Evolutionary conservation across 208 protist species (phyloP), one percentile per base, ranked within the genome.

Genomic region (Leptomonas pyrrhocoris): DNA sequence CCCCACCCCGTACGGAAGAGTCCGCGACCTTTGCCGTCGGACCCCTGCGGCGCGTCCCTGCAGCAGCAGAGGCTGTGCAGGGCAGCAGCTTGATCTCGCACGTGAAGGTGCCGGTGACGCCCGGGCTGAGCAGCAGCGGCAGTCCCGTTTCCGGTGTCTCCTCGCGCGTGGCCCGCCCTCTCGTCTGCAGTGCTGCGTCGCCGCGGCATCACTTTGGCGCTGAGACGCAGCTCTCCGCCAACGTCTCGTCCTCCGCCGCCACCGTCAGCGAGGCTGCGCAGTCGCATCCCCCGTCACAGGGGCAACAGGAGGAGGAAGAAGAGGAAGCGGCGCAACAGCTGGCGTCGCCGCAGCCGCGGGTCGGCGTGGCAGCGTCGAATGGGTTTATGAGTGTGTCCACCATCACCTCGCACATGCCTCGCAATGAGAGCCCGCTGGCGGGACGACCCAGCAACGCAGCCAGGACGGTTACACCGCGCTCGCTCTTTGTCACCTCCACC

Each of bases 371-470:
- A 8, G 11, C 28, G 1, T 12, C 4, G 2, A 58, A 8, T 19
- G 55, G 55, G 0, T 60, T 60, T 45, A n/a, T 55, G 2, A 27
- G 46, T n/a, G 0, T 30, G 31, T 19, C 28, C 11, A 18, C 31
- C 7, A 45, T 19, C 30, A 55, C 1, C 30, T 5, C 21, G 23
- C 28, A 50, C 31, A 5, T 46, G n/a, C 18, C 42, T 28, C 59
- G 59, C 59, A 65, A 43, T 21, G 59, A 55, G 16, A 65, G 46
- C 31, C 46, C 27, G 8, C 43, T 65, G 31, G 19, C 15, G 2
- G 15, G 19, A 2, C 58, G 58, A 15, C 7, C 38, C 5, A 23
- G 58, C 21, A 21, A 27, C 8, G 34, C 40, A 19, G 2, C 16
- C 0, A 0, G 8, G 27, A 6, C 18, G 18, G 38, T 16, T 7